Evolutionary conservation across 2,329 filamentous ascomycete species (phyloP), one percentile per base, ranked within the genome.

Genomic region (Alternaria conjuncta): DNA sequence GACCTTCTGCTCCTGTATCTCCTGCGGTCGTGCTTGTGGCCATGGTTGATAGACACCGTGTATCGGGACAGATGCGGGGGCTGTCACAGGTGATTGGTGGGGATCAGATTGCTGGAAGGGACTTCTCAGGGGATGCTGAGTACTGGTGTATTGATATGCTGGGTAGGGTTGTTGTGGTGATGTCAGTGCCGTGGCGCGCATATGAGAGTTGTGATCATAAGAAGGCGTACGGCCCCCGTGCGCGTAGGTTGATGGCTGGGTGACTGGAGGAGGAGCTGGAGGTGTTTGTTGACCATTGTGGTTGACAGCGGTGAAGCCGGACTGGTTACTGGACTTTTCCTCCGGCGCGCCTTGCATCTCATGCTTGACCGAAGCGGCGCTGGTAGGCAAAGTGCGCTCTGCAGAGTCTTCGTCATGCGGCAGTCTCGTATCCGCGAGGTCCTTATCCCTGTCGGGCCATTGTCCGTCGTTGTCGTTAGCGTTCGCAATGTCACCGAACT

Each of bases 401-500:
- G 64, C 54, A 6, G 55, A 32, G 36, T 69, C 70, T 10, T 69
- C 63, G 20, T 71, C 67, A 15, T 71, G 62, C 7, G 62, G 47
- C 2, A 71, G 26, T 47, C 61, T 69, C 23, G 62, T 62, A 15
- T 71, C 67, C 2, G 62, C 62, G 50, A 60, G 60, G 32, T 71
- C 65, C 2, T 61, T 46, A 1, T 67, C 56, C 47, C 58, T 67
- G n/a, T 49, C 51, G 5, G 57, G 36, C 56, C 59, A 67, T 13
- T 58, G 55, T 18, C 55, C 55, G 43, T 61, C 25, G 25, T 61
- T 51, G 18, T 65, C 61, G 28, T 56, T 43, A 7, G 54, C 61
- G 28, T 56, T 43, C 0, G 54, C 21, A n/a, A 64, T 64, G 47
- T 59, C 65, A 15, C 72, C 72, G 44, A 72, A 69, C 12, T 71